Percentiles rank a stretch among this genome's conserved stretches.
These are phyloP conservation scores for Phytophthora colocasiae DNA, from an alignment of 352 stramenopile genomes.

Conservation along the genomic window DNA sequence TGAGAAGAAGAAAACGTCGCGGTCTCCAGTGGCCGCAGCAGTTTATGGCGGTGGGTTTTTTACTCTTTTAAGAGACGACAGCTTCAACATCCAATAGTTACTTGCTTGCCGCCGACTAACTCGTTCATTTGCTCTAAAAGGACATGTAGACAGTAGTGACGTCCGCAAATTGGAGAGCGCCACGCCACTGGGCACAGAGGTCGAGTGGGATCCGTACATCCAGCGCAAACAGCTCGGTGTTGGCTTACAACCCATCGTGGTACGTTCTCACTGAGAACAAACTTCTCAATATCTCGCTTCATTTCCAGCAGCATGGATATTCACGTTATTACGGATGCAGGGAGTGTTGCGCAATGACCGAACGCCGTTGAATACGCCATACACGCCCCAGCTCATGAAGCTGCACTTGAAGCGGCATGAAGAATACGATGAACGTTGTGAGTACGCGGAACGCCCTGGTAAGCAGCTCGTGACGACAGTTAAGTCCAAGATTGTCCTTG, in stretches of 20 bases:
- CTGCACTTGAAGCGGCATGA: constrained; percentile 74
- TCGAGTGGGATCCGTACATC: constrained; percentile 66
- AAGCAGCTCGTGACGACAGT: constrained; percentile 51
- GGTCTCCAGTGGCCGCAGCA: constrained; percentile 14
- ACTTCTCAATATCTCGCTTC: neutral
- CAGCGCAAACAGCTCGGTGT: constrained; percentile 56
- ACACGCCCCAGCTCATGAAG: constrained; percentile 88
- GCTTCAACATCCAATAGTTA: constrained; percentile 37
- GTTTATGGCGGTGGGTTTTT: constrained; percentile 34
- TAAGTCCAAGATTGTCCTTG: constrained; percentile 48
- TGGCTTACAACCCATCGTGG: constrained; percentile 52
- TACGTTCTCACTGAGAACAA: constrained; percentile 14
- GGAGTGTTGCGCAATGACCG: constrained; percentile 72
- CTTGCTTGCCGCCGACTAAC: constrained; percentile 2
- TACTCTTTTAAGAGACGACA: neutral
- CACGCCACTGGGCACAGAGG: constrained; percentile 42
- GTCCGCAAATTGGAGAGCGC: constrained; percentile 35
- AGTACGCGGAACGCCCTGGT: constrained; percentile 33
- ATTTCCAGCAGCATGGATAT: constrained; percentile 1
- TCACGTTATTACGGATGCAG: constrained; percentile 32
- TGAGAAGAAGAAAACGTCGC: constrained; percentile 36
- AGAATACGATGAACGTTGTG: constrained; percentile 52
- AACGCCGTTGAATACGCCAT: constrained; percentile 85
- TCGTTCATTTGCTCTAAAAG: constrained; percentile 4
- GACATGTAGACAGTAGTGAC: constrained; percentile 32